A percentile compares a stretch with the other conserved stretches of the same genome.
These are phyloP conservation scores for Aegle marmelos DNA, from an alignment of 345 rosid genomes.

Conservation along the genomic window DNA sequence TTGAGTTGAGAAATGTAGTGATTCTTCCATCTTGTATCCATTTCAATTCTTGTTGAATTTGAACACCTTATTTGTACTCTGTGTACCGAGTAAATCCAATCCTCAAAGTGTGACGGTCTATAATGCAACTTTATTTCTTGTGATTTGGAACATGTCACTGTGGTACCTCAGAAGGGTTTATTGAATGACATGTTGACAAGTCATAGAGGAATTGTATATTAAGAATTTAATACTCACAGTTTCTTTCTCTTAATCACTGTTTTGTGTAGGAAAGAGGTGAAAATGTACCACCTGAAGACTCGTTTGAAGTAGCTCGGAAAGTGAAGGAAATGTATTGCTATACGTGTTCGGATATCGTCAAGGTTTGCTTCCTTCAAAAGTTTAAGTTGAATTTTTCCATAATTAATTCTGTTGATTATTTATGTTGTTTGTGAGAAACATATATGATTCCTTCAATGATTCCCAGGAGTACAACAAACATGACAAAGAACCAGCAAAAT, in stretches of 20 bases:
- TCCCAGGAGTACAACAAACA: conserved; percentile 94
- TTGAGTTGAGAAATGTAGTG: not conserved
- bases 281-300: conserved; percentile 94
- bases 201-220: not conserved
- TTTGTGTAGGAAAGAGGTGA: conserved; percentile 92
- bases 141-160: not conserved
- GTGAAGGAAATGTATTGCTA: conserved; percentile 93
- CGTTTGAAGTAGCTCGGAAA: conserved; percentile 90
- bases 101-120: not conserved
- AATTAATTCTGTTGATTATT: not conserved
- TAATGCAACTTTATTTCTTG: not conserved
- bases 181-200: not conserved
- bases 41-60: not conserved
- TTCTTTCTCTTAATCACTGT: conserved; percentile 19
- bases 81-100: not conserved
- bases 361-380: conserved; percentile 44
- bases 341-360: conserved; percentile 92
- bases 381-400: conserved; percentile 3
- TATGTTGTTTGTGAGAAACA: conserved; percentile 1
- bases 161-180: not conserved
- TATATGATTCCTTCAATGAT: conserved; percentile 16
- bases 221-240: not conserved
- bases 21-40: not conserved
- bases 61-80: not conserved
- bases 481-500: conserved; percentile 92